A percentile compares a stretch with the other conserved stretches of the same genome.
Conservation (phyloP, 306 rosid species). For the Corylus americana region DNA sequence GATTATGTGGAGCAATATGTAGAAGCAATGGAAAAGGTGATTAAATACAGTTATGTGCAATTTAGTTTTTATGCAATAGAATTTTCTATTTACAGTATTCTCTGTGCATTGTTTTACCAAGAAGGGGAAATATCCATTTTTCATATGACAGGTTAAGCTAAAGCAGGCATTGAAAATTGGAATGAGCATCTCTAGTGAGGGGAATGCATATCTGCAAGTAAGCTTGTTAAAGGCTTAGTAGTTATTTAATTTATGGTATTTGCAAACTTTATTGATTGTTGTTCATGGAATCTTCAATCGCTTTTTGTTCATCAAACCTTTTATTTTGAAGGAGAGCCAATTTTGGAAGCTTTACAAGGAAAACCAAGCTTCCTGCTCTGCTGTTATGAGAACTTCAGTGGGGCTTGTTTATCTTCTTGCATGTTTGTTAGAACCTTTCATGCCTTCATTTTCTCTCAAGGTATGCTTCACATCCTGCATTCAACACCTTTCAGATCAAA, state of each 20-base stretch:
- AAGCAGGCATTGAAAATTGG: constrained; percentile 91
- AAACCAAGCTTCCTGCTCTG: constrained; percentile 63
- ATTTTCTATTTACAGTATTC: neutral
- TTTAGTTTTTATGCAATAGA: neutral
- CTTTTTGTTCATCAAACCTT: neutral
- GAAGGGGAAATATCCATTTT: constrained; percentile 19
- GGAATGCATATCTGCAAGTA: constrained; percentile 91
- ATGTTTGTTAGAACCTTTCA: constrained; percentile 85
- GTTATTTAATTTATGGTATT: constrained; percentile 5
- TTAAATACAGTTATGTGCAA: constrained; percentile 14
- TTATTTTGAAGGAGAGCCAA: constrained; percentile 59
- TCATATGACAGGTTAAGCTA: constrained; percentile 69
- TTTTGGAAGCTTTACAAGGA: constrained; percentile 92
- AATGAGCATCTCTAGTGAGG: constrained; percentile 86
- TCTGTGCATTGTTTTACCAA: constrained; percentile 8
- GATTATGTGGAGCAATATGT: constrained; percentile 68
- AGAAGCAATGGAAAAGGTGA: constrained; percentile 96
- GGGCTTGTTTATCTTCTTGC: constrained; percentile 89
- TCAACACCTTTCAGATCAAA: neutral
- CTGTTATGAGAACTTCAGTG: constrained; percentile 84
- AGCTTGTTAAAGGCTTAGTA: constrained; percentile 21
- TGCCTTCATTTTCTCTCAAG: constrained; percentile 84
- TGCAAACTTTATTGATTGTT: neutral
- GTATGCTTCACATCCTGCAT: constrained; percentile 39
- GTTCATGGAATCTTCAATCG: constrained; percentile 8